phyloP scores from a whole-genome alignment of 2,329 filamentous ascomycete species.

The Penicillium rolfsii region DNA sequence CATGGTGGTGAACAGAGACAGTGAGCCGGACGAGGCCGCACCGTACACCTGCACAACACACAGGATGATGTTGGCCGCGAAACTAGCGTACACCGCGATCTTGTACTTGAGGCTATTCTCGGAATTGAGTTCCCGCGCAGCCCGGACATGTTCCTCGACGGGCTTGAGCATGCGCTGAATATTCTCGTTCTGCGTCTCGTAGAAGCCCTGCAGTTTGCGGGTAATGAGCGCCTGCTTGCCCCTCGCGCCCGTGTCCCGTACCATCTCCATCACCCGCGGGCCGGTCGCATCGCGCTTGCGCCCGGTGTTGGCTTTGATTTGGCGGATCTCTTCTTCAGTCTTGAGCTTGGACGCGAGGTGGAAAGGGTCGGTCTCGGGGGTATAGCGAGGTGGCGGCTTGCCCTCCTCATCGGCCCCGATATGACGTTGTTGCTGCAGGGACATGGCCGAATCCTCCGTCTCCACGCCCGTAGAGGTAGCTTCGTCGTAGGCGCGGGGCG shows the following conservation, averaged over 20 bases:
- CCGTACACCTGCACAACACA: constrained; percentile 85
- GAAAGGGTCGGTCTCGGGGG: constrained; percentile 75
- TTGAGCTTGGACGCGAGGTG: constrained; percentile 78
- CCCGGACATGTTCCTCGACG: constrained; percentile 84
- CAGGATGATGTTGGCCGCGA: constrained; percentile 79
- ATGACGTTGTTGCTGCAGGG: constrained; percentile 28
- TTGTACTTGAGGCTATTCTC: constrained; percentile 72
- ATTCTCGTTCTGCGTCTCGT: constrained; percentile 87
- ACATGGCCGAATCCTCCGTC: constrained; percentile 24
- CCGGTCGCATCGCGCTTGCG: constrained; percentile 61
- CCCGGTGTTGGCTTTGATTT: constrained; percentile 78
- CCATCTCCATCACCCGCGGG: constrained; percentile 19
- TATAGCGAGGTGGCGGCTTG: constrained; percentile 58
- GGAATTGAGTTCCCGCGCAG: constrained; percentile 76
- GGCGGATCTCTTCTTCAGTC: constrained; percentile 71
- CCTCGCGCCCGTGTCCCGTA: constrained; percentile 36
- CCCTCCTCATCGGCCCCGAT: constrained; percentile 49
- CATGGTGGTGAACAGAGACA: constrained; percentile 97
- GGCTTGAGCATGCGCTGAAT: constrained; percentile 90
- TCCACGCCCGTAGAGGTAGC: constrained; percentile 51
- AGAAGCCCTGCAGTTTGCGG: constrained; percentile 71
- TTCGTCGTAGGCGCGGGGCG: constrained; percentile 34
- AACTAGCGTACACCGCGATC: constrained; percentile 67
- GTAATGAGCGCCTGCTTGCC: constrained; percentile 44
- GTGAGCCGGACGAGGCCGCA: constrained; percentile 81